A percentile compares a stretch with the other conserved stretches of the same genome.
These are phyloP conservation scores for Diaporthe citri DNA, from an alignment of 2,329 filamentous ascomycete species.

Conservation along the genomic window DNA sequence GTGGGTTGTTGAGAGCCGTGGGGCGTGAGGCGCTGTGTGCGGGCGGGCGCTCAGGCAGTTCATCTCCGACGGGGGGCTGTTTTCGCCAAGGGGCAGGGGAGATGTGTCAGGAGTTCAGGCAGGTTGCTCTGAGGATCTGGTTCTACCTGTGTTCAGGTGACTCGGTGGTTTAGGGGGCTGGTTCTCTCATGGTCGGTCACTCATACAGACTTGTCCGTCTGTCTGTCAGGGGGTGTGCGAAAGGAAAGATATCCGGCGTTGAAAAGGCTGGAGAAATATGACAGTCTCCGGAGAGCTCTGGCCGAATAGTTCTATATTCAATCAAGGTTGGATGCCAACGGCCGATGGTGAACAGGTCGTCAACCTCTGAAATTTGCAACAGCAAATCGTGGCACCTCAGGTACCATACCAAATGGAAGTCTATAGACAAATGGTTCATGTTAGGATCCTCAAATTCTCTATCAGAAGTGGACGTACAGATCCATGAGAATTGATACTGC, in stretches of 20 bases:
- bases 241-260: constrained; percentile 31
- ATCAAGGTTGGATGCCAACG: not conserved
- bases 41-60: not conserved
- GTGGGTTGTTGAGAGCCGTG: not conserved
- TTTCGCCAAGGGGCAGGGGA: not conserved
- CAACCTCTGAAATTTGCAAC: no score
- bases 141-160: not conserved
- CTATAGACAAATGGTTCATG: not conserved
- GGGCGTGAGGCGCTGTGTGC: not conserved
- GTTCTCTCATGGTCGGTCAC: not conserved
- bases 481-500: not conserved
- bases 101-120: not conserved
- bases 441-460: not conserved
- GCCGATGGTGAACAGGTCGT: not conserved
- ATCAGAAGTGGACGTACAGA: not conserved
- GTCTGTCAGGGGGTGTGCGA: constrained; percentile 34
- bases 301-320: not conserved
- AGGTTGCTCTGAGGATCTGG: not conserved
- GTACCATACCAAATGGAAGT: not conserved
- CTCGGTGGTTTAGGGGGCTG: not conserved
- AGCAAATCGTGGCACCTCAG: not conserved
- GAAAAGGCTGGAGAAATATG: constrained; percentile 42
- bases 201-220: not conserved
- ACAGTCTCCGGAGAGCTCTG: not conserved
- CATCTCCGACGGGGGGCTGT: rapidly evolving